A percentile compares a stretch with the other conserved stretches of the same genome.
Evolutionary conservation across 106 monocot genomes (phyloP).

Genomic region (Apostasia ramifera): DNA sequence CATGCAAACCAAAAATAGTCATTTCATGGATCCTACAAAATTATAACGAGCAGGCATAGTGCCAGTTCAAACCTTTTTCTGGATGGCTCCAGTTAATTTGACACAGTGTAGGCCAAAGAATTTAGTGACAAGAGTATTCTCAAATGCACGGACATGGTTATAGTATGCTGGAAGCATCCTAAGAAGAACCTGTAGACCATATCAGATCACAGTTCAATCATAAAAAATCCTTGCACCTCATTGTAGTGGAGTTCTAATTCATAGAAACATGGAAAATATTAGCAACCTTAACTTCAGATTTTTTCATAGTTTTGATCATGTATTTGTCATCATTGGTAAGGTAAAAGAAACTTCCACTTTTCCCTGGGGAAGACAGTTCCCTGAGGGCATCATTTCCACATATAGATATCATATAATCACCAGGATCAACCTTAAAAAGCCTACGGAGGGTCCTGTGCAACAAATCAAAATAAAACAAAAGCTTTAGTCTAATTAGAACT

Average conservation of each 20-base stretch:
- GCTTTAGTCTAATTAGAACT: neutral
- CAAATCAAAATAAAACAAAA: constrained; percentile 2
- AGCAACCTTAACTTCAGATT: constrained; percentile 90
- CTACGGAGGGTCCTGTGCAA: constrained; percentile 62
- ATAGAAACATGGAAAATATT: neutral
- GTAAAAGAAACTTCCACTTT: constrained; percentile 98
- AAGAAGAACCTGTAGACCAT: constrained; percentile 58
- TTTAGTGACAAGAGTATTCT: constrained; percentile 82
- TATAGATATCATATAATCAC: constrained; percentile 91
- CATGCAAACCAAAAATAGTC: no score
- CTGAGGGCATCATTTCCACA: constrained; percentile 93
- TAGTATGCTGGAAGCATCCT: constrained; percentile 94
- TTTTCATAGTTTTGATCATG: constrained; percentile 99
- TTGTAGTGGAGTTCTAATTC: neutral
- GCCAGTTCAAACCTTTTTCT: constrained; percentile 64
- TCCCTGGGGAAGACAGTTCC: constrained; percentile 93
- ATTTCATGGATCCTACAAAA: neutral
- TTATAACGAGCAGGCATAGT: neutral
- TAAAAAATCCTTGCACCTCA: neutral
- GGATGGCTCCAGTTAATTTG: constrained; percentile 61
- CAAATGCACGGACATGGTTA: constrained; percentile 81
- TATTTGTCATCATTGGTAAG: constrained; percentile 83
- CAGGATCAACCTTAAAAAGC: constrained; percentile 87
- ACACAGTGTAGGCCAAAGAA: constrained; percentile 97
- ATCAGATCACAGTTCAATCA: constrained; percentile 2